phyloP scores from a whole-genome alignment of 768 basidiomycete species.

The Auricularia auricula-judae region DNA sequence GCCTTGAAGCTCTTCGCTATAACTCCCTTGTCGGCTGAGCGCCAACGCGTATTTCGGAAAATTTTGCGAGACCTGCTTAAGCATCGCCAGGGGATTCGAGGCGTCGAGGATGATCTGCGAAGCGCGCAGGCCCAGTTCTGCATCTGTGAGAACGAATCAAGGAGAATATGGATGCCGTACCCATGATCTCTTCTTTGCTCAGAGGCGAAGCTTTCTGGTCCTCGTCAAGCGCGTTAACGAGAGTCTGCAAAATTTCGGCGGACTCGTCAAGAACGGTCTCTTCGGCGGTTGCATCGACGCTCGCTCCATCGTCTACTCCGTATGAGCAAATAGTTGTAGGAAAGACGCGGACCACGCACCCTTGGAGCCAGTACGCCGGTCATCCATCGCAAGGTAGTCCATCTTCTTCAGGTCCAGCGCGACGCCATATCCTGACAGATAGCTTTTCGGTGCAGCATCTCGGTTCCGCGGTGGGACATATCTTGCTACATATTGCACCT shows the following conservation, averaged over 20 bases:
- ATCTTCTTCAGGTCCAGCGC: conserved; percentile 90
- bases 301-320: background rate
- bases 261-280: conserved; percentile 10
- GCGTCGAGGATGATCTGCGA: conserved; percentile 65
- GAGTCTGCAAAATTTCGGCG: conserved; percentile 28
- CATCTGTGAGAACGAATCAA: background rate
- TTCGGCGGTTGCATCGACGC: background rate
- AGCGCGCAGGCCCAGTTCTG: conserved; percentile 62
- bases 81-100: conserved; percentile 36
- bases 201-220: conserved; percentile 27
- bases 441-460: conserved; percentile 22
- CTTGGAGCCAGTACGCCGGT: conserved; percentile 38
- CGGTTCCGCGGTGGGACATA: conserved; percentile 36
- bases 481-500: conserved; percentile 68
- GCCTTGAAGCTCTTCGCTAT: conserved; percentile 32
- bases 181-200: conserved; percentile 40
- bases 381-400: conserved; percentile 92
- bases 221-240: conserved; percentile 21
- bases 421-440: conserved; percentile 85
- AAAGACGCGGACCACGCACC: conserved; percentile 7
- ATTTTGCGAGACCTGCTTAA: conserved; percentile 68
- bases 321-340: background rate
- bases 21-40: conserved; percentile 50
- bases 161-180: conserved; percentile 22
- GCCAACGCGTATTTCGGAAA: conserved; percentile 79